Base-by-base conservation (phyloP, 305 asterid species). In the Salvia sclarea region DNA sequence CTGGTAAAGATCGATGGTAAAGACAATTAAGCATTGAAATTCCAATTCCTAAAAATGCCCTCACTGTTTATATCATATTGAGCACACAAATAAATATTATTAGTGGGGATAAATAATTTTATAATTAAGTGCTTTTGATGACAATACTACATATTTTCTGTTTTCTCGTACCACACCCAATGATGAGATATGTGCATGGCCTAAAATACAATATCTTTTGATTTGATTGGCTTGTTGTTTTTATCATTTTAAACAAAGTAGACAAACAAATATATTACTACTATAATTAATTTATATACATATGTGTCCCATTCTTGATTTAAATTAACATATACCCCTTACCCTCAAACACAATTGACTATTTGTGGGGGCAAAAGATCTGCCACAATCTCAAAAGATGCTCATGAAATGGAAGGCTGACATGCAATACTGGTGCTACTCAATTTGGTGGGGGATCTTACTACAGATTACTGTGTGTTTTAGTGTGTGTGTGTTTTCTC, bases 1-100 rank as follows among this genome's bases (percentile, higher is more conserved):
- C 87, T 80, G 61, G 75, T 55, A 82, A 85, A 82, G 86, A 82
- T 37, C 43, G 43, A 9, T 76, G 68, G 72, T 66, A 78, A 78
- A 74, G 79, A 76, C 12, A 35, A 68, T 64, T 65, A 69, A 63
- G 59, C 71, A 60, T 49, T 68, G 43, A 64, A 79, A 75, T 53
- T 20, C 71, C 72, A 70, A 62, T 70, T 64, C 67, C 80, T 45
- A 59, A 62, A 37, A 84, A 59, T 80, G 81, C 79, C 82, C 77
- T 80, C 61, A 47, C 55, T 69, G 14, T 50, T 63, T 18, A 41
- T 48, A 35, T 8, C 0, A 7, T 8, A 18, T 52, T 30, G 16
- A 52, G 44, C 11, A 72, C 33, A 63, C 11, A 44, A 55, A 1
- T 57, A 6, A 33, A 14, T 25, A 54, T 70, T 25, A 54, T 70